These are phyloP conservation scores for Linnemannia zychae DNA, from an alignment of 192 early-diverging fungal genomes.

Conservation along the genomic window DNA sequence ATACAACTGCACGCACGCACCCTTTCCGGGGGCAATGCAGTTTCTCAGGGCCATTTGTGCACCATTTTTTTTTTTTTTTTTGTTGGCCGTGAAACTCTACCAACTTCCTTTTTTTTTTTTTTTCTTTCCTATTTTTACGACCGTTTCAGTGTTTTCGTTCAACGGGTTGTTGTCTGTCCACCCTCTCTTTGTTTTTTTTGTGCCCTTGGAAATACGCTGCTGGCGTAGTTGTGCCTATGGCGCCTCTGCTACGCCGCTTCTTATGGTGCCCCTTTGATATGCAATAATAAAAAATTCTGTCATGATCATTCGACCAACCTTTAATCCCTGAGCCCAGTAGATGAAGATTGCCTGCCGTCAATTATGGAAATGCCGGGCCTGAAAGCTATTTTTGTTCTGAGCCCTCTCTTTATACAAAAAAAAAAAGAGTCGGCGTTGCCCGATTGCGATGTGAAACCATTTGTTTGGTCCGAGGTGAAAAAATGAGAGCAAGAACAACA, in stretches of 20 bases:
- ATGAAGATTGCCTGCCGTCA: background rate
- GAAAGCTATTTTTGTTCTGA: conserved; percentile 4
- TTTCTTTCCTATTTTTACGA: background rate
- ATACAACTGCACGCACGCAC: background rate
- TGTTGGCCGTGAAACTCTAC: background rate
- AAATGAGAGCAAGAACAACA: background rate
- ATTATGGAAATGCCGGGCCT: conserved; percentile 17
- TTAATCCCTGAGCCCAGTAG: background rate
- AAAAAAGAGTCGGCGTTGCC: conserved; percentile 1
- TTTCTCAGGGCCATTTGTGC: background rate
- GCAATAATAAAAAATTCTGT: background rate
- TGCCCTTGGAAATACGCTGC: background rate
- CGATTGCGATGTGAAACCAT: conserved; percentile 10
- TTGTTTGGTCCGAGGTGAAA: background rate
- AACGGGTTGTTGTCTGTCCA: too few species aligned
- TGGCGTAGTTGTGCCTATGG: background rate
- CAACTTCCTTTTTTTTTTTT: background rate
- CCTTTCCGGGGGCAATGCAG: background rate
- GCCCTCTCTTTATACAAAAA: conserved; percentile 17
- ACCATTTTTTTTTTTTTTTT: background rate
- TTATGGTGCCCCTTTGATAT: background rate
- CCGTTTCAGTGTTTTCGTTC: background rate
- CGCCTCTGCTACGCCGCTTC: background rate
- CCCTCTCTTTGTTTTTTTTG: background rate
- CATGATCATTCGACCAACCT: background rate